Evolutionary conservation across 2,329 filamentous ascomycete genomes (phyloP).

Genomic region (Arthrobotrys musiformis): DNA sequence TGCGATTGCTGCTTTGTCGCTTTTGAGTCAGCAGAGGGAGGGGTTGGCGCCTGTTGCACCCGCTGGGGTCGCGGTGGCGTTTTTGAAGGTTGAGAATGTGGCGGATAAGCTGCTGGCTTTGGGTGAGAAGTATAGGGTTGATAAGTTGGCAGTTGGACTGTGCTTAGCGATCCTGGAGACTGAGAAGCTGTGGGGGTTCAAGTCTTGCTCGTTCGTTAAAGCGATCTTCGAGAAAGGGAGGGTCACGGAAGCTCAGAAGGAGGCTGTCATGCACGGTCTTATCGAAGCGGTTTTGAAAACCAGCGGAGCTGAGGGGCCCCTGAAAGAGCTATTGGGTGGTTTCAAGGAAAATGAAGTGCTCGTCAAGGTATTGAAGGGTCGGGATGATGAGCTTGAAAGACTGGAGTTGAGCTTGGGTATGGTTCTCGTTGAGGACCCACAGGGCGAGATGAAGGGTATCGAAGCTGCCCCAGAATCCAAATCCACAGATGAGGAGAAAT

Average conservation of each 20-base stretch:
- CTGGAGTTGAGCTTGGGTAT: conserved; percentile 80
- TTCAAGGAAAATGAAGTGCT: conserved; percentile 69
- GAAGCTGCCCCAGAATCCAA: conserved; percentile 68
- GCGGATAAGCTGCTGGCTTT: conserved; percentile 71
- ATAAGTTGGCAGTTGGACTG: conserved; percentile 78
- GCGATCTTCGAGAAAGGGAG: conserved; percentile 71
- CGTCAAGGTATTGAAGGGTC: conserved; percentile 72
- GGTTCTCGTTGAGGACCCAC: conserved; percentile 71
- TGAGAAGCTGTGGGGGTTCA: conserved; percentile 60
- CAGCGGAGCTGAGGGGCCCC: conserved; percentile 66
- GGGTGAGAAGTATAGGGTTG: conserved; percentile 73
- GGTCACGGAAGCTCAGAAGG: conserved; percentile 72
- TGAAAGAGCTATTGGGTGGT: conserved; percentile 74
- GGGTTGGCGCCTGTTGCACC: conserved; percentile 72
- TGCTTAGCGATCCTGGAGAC: conserved; percentile 69
- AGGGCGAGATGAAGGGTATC: conserved; percentile 67
- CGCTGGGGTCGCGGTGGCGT: conserved; percentile 74
- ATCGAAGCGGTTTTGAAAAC: conserved; percentile 71
- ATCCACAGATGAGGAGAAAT: conserved; percentile 53
- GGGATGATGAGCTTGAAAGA: conserved; percentile 77
- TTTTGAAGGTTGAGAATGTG: conserved; percentile 73
- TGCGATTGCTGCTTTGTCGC: conserved; percentile 80
- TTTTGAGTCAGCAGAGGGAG: conserved; percentile 82
- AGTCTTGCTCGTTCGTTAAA: conserved; percentile 66
- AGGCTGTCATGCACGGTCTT: conserved; percentile 74